Base-by-base conservation (phyloP, 148 eudicot species). In the Cornus controversa region DNA sequence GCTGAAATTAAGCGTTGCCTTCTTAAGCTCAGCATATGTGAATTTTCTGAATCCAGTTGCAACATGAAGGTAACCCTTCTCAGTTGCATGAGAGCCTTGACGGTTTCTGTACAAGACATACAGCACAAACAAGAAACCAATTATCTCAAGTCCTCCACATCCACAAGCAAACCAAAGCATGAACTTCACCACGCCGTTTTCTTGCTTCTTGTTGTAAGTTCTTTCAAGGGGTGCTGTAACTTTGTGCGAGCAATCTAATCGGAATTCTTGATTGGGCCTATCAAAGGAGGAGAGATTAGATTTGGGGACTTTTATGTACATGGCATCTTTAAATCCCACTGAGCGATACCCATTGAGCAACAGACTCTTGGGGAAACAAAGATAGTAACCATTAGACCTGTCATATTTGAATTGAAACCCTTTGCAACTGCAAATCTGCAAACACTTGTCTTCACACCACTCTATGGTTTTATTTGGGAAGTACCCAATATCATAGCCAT, bases 391-490 rank as follows among this genome's bases (percentile, higher is more conserved):
- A 10, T 2, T 10, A 14, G 0, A 1, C 0, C 16, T 10, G 0
- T 64, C 13, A 20, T 31, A 47, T 34, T 64, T 66, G 54, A 40
- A 76, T 67, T 76, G 70, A 20, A 81, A 76, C 28, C 76, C 83
- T 70, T 81, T 76, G 67, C 80, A 81, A 10, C 24, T 34, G 37
- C 70, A 24, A n/a, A 4, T 4, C 1, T 71, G 8, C 60, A 71
- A 34, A 72, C 83, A 81, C 22, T 15, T 0, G 14, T 34, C 14
- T 14, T 62, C 25, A 72, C 83, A 76, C 25, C n/a, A 22, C 69
- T 76, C 76, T 23, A 54, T 25, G 10, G 83, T 75, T 65, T 10
- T 27, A 34, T 80, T 76, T 3, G 20, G 23, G 10, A 42, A 20
- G 27, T 25, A 45, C 13, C n/a, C 29, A 29, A 50, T 53, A 24